Evolutionary conservation across 371 early-diverging fungal genomes (phyloP).

Genomic region (Coemansia sp.): DNA sequence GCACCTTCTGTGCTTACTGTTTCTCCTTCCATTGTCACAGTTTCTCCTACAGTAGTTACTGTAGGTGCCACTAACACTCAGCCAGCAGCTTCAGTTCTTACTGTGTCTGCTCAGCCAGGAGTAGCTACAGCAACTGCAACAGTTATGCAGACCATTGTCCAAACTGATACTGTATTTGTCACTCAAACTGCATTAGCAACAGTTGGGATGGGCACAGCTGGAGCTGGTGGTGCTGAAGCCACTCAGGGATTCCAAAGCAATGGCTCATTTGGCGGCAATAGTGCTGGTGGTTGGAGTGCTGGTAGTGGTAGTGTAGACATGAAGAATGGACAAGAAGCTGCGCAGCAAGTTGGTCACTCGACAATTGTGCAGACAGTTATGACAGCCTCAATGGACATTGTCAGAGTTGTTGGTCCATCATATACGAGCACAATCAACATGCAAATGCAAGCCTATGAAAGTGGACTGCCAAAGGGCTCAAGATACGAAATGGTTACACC

Average conservation of each 20-base stretch:
- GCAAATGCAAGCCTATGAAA: not conserved
- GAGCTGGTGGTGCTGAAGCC: not conserved
- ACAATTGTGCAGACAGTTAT: constrained; percentile 10
- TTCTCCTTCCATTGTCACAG: too few species aligned
- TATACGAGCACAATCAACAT: constrained; percentile 19
- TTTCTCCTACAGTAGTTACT: too few species aligned
- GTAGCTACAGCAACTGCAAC: not conserved
- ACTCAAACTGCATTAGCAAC: constrained; percentile 4
- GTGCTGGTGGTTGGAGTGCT: not conserved
- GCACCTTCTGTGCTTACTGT: too few species aligned
- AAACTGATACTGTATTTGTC: not conserved
- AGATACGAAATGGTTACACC: not conserved
- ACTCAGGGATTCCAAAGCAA: not conserved
- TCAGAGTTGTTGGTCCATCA: constrained; percentile 13
- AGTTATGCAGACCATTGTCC: not conserved
- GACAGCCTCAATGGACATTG: constrained; percentile 14
- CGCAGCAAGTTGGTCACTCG: constrained; percentile 6
- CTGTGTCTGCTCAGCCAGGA: not conserved
- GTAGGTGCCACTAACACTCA: too few species aligned
- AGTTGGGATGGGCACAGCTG: not conserved
- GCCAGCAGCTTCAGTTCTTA: not conserved
- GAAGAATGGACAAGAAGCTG: not conserved
- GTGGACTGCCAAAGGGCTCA: not conserved
- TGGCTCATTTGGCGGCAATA: not conserved
- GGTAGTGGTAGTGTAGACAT: not conserved